Base-by-base conservation (phyloP, 352 stramenopile genomes). In the Achlya hypogyna region DNA sequence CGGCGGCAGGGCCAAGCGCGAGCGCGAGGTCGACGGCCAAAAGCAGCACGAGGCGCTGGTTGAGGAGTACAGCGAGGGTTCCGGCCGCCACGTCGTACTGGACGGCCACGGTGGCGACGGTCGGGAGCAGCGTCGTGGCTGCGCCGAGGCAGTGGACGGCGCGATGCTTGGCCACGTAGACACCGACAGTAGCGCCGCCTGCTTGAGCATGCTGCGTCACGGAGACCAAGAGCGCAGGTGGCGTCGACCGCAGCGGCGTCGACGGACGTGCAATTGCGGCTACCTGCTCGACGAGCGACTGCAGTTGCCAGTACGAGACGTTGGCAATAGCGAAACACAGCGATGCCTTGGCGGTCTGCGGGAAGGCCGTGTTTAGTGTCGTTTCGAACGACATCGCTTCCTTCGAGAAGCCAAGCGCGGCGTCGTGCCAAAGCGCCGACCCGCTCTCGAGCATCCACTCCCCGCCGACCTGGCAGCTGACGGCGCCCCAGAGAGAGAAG, bases 251-350 rank as follows among this genome's bases (percentile, higher is more conserved):
- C 43, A 0, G 64, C 29, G 20, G 67, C 53, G 27, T 27, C 31
- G 14, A 73, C 40, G 14, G 25, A 34, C 12, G 52, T 28, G 29
- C 28, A 40, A 81, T 77, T 35, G 75, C 75, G 31, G 67, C 42
- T 9, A 42, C 64, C 40, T 70, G 31, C 8, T 53, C 14, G 27
- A 93, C 69, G 29, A 93, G 63, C 0, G 86, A 79, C 20, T 72
- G 62, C 1, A 87, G 20, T 38, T 87, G 71, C 86, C 86, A 95
- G 52, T 82, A 95, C 28, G 81, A 88, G 0, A 77, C 63, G 62
- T 87, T 78, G 47, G 78, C 82, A 18, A 92, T 62, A 3, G 84
- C 81, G 10, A 69, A 91, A 86, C 1, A 90, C 71, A 35, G 77
- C 59, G 34, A 66, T 35, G 23, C 12, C 53, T 4, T 72, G 32